A percentile compares a stretch with the other conserved stretches of the same genome.
These are phyloP conservation scores for Drosera capensis DNA, from an alignment of 148 eudicot genomes.

Conservation along the genomic window DNA sequence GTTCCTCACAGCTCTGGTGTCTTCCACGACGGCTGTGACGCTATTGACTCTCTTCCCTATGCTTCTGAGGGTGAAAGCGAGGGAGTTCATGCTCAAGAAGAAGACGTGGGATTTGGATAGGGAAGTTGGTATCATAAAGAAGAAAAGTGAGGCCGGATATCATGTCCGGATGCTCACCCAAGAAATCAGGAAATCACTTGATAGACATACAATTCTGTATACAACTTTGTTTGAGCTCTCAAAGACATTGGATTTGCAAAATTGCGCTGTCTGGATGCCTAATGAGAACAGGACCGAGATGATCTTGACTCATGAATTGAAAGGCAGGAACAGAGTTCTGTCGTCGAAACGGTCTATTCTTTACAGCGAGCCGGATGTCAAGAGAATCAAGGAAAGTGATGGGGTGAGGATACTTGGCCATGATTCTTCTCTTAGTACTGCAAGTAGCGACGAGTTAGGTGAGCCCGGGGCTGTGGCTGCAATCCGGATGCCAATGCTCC, in stretches of 20 bases:
- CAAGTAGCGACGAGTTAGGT: conserved; percentile 40
- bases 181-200: conserved; percentile 49
- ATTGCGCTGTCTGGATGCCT: conserved; percentile 62
- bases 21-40: conserved; percentile 49
- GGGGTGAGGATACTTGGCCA: conserved; percentile 42
- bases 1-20: conserved; percentile 45
- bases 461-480: conserved; percentile 65
- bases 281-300: conserved; percentile 31
- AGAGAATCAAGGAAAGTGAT: conserved; percentile 31
- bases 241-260: conserved; percentile 29
- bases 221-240: conserved; percentile 52
- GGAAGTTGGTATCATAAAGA: conserved; percentile 38
- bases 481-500: conserved; percentile 76
- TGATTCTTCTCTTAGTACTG: conserved; percentile 40
- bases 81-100: conserved; percentile 43
- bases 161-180: conserved; percentile 58
- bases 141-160: conserved; percentile 32
- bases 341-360: conserved; percentile 37
- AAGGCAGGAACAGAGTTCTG: conserved; percentile 6
- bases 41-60: conserved; percentile 38
- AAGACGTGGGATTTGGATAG: conserved; percentile 44
- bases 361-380: conserved; percentile 45
- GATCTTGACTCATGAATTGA: conserved; percentile 27
- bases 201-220: conserved; percentile 38
- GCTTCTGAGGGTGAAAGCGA: conserved; percentile 40